Conservation (phyloP, 495 filamentous ascomycete species). For the Lichenothelia convexa region DNA sequence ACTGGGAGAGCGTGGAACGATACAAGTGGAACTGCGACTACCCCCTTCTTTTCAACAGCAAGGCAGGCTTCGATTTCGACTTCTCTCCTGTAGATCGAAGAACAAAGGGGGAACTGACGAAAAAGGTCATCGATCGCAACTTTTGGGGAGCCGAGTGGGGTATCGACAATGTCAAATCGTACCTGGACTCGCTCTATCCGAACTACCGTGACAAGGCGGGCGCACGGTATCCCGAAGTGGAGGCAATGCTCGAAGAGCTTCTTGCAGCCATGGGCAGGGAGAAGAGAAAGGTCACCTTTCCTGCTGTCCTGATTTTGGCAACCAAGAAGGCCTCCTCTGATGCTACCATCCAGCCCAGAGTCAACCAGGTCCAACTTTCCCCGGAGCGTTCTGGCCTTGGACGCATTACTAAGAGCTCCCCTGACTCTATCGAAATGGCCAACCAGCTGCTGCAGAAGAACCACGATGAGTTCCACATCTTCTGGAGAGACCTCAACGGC, state of each 20-base stretch:
- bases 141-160: slow-evolving; percentile 4
- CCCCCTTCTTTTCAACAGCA: slow-evolving; percentile 1
- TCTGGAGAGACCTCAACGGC: slow-evolving; percentile 4
- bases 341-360: too few species aligned
- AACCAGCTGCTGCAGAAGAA: slow-evolving; percentile 4
- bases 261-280: slow-evolving; percentile 1
- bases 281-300: slow-evolving; percentile 1
- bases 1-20: slow-evolving; percentile 3
- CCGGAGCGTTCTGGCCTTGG: too few species aligned
- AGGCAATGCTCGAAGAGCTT: too few species aligned
- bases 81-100: neutral
- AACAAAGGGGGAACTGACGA: neutral
- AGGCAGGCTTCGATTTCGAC: slow-evolving; percentile 3
- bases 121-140: neutral
- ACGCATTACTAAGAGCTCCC: too few species aligned
- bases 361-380: too few species aligned
- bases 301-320: slow-evolving; percentile 4
- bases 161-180: neutral
- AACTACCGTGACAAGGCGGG: slow-evolving; percentile 1
- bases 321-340: too few species aligned
- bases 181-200: slow-evolving; percentile 1
- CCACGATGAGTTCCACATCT: slow-evolving; percentile 13
- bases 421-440: too few species aligned
- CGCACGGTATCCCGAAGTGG: neutral
- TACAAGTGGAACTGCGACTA: slow-evolving; percentile 5